Conservation (phyloP, 2,329 filamentous ascomycete genomes). For the Fusarium udum region DNA sequence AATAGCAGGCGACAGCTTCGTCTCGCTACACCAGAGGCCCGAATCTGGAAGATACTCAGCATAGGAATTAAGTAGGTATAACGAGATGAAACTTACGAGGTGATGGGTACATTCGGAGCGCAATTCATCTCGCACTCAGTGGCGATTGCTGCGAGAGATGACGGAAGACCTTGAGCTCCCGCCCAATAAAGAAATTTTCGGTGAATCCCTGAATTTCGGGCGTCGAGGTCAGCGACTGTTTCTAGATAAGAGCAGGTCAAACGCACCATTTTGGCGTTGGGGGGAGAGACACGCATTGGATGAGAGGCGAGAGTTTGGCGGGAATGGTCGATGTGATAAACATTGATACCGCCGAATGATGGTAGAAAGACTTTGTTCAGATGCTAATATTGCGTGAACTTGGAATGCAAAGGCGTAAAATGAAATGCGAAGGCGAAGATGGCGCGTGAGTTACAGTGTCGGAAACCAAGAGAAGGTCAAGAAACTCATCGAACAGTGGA, state of each 20-base stretch:
- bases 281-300: not conserved
- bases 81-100: too few relatives aligned
- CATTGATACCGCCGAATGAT: not conserved
- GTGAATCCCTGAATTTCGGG: rapidly evolving
- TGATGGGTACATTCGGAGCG: not conserved
- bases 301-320: too few relatives aligned
- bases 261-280: not conserved
- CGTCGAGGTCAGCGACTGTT: not conserved
- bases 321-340: not conserved
- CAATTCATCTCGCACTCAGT: not conserved
- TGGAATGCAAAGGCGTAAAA: not conserved
- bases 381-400: not conserved
- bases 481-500: not conserved
- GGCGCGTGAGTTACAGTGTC: not conserved
- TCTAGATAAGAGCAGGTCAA: not conserved
- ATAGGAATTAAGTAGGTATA: not conserved
- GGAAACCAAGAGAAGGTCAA: not conserved
- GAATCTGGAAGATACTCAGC: not conserved
- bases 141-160: not conserved
- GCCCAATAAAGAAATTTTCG: too few relatives aligned
- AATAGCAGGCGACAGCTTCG: rapidly evolving
- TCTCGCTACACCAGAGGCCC: not conserved
- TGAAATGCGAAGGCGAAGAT: not conserved
- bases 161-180: not conserved
- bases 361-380: rapidly evolving